phyloP scores from a whole-genome alignment of 495 filamentous ascomycete species.

The Xylaria palmicola region DNA sequence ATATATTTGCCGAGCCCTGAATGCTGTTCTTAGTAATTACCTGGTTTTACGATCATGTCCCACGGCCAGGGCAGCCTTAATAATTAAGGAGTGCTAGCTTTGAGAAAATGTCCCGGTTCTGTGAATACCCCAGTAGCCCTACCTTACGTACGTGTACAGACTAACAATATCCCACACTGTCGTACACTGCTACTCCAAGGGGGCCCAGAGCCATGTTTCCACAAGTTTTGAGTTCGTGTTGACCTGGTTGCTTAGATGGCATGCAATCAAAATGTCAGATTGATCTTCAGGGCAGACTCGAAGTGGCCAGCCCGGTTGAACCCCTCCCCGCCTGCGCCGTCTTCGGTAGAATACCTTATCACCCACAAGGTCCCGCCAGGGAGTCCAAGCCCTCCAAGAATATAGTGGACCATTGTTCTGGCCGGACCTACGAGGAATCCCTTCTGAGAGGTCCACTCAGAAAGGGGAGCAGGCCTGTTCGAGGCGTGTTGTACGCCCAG shows the following conservation, averaged over 20 bases:
- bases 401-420: conserved; percentile 8
- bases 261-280: background rate
- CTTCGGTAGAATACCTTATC: conserved; percentile 5
- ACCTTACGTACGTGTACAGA: background rate
- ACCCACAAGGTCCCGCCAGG: background rate
- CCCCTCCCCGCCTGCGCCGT: conserved; percentile 4
- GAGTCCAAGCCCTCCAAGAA: background rate
- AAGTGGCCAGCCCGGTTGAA: background rate
- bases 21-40: too few species aligned
- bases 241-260: background rate
- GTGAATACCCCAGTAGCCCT: background rate
- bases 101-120: too few species aligned
- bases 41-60: too few species aligned
- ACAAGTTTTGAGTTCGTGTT: background rate
- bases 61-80: too few species aligned
- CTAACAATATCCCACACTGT: background rate
- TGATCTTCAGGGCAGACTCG: background rate
- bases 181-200: background rate
- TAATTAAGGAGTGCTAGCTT: too few species aligned
- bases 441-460: background rate
- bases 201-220: conserved; percentile 13
- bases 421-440: conserved; percentile 1
- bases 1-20: background rate
- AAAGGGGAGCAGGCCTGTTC: conserved; percentile 11
- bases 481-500: conserved; percentile 8